Evolutionary conservation across 2,329 filamentous ascomycete species (phyloP), one percentile per base, ranked within the genome.

Genomic region (Pseudocercospora fijiensis): DNA sequence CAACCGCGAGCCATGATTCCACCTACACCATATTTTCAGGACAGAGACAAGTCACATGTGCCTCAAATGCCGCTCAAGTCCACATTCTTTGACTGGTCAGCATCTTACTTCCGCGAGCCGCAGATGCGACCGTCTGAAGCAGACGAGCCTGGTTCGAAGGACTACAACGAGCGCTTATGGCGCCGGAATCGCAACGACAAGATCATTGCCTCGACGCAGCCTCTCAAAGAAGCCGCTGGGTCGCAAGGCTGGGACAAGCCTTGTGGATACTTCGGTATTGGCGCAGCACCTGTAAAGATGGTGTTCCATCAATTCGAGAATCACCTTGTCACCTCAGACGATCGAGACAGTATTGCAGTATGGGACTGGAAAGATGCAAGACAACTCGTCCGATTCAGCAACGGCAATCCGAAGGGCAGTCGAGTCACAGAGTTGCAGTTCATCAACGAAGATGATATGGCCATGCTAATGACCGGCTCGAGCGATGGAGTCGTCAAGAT

Each of bases 261-360:
- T 49, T 84, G 89, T 55, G 89, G 90, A 18, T 89, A 96, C 66
- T 88, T 97, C 75, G 93, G 94, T 74, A 98, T 97, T 70, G 88
- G 89, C 28, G 90, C 89, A 30, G 95, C 97, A 75, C 94, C 95
- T 0, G 87, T 89, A 67, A 96, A 93, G 79, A 90, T 99, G 88
- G 90, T 91, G 4, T 96, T 98, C 76, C 95, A 99, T 78, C 95
- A 99, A 75, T 99, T 97, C 71, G 95, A 99, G 75, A 91, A 97
- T 73, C 93, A 98, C 74, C 85, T 99, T 20, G 91, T 95, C 1
- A 92, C 97, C 11, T 91, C 92, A 11, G 95, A 99, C 77, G 93
- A 96, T 72, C 88, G 90, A 61, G 96, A 99, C 77, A 96, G 89
- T 3, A 88, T 98, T 63, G 86, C 79, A 33, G 78, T 99, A 28